Percentiles rank a stretch among this genome's conserved stretches.
phyloP scores from a whole-genome alignment of 495 filamentous ascomycete genomes.

The Penicillium bovifimosum region DNA sequence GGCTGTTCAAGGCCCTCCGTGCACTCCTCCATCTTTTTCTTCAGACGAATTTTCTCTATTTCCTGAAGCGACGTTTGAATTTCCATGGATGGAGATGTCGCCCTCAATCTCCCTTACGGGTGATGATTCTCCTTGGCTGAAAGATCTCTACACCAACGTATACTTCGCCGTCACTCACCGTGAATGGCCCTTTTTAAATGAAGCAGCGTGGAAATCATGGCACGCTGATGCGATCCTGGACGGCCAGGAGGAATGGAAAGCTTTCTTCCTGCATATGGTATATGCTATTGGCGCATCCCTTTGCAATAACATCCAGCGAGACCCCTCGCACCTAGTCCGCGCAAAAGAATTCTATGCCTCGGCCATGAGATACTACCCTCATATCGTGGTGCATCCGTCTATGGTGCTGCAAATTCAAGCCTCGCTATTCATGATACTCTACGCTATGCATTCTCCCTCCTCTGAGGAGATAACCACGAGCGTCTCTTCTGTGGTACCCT shows the following conservation, averaged over 20 bases:
- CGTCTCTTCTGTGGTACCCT: constrained; percentile 30
- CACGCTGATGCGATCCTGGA: constrained; percentile 12
- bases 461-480: constrained; percentile 27
- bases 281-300: constrained; percentile 30
- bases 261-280: constrained; percentile 29
- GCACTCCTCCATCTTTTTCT: constrained; percentile 4
- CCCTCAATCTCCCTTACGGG: constrained; percentile 11
- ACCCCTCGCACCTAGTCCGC: constrained; percentile 18
- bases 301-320: constrained; percentile 23
- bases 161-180: constrained; percentile 30
- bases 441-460: constrained; percentile 32
- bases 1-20: background rate
- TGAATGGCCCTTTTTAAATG: constrained; percentile 32
- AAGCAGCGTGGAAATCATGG: constrained; percentile 24
- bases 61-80: constrained; percentile 11
- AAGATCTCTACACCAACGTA: constrained; percentile 29
- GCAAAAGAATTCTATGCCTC: constrained; percentile 25
- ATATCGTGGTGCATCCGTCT: constrained; percentile 25
- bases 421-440: constrained; percentile 30
- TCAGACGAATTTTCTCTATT: constrained; percentile 7
- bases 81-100: constrained; percentile 11
- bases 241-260: constrained; percentile 24
- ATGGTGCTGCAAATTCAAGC: constrained; percentile 31
- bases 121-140: constrained; percentile 16
- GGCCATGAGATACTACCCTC: constrained; percentile 27